Conservation (phyloP, 164 flowering plant species). For the Paratinospora sagittata region DNA sequence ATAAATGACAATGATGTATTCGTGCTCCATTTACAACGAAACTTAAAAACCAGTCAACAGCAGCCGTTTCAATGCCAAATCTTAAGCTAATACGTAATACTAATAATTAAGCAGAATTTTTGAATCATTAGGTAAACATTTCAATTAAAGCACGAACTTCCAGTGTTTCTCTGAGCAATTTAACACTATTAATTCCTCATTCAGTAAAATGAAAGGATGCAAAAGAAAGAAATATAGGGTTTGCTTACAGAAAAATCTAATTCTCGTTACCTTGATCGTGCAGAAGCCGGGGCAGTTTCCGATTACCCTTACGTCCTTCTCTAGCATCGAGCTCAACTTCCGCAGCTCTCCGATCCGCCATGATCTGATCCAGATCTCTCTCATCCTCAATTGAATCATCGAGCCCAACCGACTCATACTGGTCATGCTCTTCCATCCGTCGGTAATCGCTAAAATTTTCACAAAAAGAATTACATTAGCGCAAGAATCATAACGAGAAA, state of each 20-base stretch:
- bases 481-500: not conserved
- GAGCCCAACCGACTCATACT: constrained; percentile 67
- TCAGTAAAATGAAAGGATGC: not conserved
- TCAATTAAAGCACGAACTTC: not conserved
- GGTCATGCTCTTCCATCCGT: constrained; percentile 71
- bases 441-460: constrained; percentile 64
- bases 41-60: not conserved
- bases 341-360: constrained; percentile 76
- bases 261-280: constrained; percentile 63
- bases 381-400: constrained; percentile 74
- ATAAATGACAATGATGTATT: not conserved
- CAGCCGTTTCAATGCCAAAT: not conserved
- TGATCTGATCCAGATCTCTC: constrained; percentile 82
- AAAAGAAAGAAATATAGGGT: not conserved
- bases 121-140: no score
- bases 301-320: constrained; percentile 36
- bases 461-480: not conserved
- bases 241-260: not conserved
- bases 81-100: not conserved
- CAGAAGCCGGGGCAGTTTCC: constrained; percentile 81
- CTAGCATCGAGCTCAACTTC: constrained; percentile 72
- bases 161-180: not conserved
- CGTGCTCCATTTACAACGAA: not conserved
- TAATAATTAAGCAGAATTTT: not conserved
- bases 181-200: not conserved